These are phyloP conservation scores for Agarophyton chilense DNA, from an alignment of 23 red algal species.

Conservation along the genomic window DNA sequence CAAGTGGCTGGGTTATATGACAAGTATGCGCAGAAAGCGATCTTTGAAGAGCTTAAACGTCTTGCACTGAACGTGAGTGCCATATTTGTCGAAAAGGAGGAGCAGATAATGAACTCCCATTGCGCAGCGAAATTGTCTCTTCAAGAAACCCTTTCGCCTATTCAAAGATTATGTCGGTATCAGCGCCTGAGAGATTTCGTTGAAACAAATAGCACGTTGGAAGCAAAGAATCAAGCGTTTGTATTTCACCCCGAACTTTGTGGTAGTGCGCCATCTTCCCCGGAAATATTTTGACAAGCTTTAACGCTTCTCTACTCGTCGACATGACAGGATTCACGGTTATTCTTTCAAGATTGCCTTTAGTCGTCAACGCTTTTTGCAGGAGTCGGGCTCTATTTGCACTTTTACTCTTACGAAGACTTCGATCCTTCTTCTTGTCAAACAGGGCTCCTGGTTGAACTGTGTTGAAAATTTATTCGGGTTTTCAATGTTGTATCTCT, in stretches of 20 bases:
- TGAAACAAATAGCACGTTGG: slow-evolving; percentile 19
- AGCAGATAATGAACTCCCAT: background rate
- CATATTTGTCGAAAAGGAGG: slow-evolving; percentile 9
- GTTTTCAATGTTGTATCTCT: background rate
- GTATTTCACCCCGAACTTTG: background rate
- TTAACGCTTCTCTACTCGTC: background rate
- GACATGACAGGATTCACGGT: slow-evolving; percentile 5
- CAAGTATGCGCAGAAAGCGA: too few relatives aligned
- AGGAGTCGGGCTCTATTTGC: too few relatives aligned
- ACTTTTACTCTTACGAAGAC: background rate
- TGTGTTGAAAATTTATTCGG: slow-evolving; percentile 2
- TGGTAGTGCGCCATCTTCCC: background rate
- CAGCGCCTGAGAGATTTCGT: background rate
- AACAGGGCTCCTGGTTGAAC: background rate
- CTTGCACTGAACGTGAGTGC: background rate
- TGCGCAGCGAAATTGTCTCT: slow-evolving; percentile 2
- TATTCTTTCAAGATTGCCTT: slow-evolving; percentile 2
- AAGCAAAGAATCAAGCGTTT: background rate
- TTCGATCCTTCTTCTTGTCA: background rate
- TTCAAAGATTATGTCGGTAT: slow-evolving; percentile 14
- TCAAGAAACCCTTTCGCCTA: background rate
- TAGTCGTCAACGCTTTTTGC: background rate
- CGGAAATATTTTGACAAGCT: slow-evolving; percentile 1
- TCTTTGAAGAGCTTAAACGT: too few relatives aligned
- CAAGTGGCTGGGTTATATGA: too few relatives aligned